Percentiles rank a stretch among this genome's conserved stretches.
Conservation (phyloP, 1,139 yeast genomes). For the Saccharomyces hybrid region DNA sequence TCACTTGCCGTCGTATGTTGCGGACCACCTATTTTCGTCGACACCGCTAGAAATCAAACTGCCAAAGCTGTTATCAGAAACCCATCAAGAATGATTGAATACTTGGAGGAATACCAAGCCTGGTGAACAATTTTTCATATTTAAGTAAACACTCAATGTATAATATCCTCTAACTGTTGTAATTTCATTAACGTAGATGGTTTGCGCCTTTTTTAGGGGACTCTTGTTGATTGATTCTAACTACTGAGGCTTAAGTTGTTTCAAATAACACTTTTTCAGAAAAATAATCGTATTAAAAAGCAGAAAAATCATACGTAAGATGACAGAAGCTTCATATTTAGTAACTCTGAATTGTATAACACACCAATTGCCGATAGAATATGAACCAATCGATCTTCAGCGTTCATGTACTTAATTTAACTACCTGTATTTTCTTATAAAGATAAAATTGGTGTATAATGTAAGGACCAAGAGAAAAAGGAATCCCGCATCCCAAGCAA, state of each 20-base stretch:
- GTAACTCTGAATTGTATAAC: background rate
- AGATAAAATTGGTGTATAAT: too few relatives aligned
- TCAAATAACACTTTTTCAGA: background rate
- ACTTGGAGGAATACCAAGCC: slow-evolving; percentile 25
- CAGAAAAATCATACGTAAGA: background rate
- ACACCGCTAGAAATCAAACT: slow-evolving; percentile 38
- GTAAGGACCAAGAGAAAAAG: too few relatives aligned
- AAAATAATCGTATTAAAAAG: background rate
- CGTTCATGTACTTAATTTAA: background rate
- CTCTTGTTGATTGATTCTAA: background rate
- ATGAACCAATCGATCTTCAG: background rate
- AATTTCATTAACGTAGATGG: background rate
- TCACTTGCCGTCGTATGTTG: slow-evolving; percentile 42
- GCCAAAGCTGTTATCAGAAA: slow-evolving; percentile 19
- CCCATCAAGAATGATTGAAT: slow-evolving; percentile 14
- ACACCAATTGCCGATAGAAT: background rate
- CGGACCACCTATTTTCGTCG: slow-evolving; percentile 49
- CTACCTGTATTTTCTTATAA: too few relatives aligned
- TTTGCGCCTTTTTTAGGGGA: background rate
- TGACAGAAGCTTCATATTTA: background rate
- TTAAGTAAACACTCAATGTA: background rate
- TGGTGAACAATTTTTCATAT: slow-evolving; percentile 14
- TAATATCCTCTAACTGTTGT: background rate
- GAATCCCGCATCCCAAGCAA: too few relatives aligned
- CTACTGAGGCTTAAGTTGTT: background rate